Evolutionary conservation across 768 basidiomycete genomes (phyloP), one percentile per base, ranked within the genome.

Genomic region (Lentinula aciculospora): DNA sequence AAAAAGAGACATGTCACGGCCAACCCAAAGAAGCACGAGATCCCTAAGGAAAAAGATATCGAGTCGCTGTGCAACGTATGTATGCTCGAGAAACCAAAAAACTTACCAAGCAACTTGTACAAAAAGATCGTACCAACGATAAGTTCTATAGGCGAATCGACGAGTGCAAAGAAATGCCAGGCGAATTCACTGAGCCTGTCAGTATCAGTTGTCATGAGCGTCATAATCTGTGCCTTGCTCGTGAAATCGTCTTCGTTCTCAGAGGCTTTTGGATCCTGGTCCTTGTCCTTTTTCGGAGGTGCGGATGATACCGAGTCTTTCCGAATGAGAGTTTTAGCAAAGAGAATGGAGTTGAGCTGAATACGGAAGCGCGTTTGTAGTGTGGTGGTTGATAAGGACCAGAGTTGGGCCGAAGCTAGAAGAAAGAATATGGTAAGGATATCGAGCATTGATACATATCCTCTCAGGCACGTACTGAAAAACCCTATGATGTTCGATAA

Each of bases 121-220:
- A 95, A 70, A 70, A 94, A 85, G 60, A 84, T 63, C 1, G 86
- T 79, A 27, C 90, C 92, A 61, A 94, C 81, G 42, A 77, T 65
- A 60, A 94, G 81, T 68, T 92, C 91, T 54, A 92, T 84, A 0
- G 89, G 89, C 2, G 88, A 81, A 71, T 92, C 89, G 55, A 92
- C 76, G 37, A 92, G 78, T 1, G 86, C 75, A 66, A 89, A 92
- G 53, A 88, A 62, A 67, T 92, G 88, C 84, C 84, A 89, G 1
- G 84, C 72, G 65, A 95, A 91, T 51, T 95, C 91, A 68, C 87
- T 84, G 60, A 95, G 86, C 56, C 94, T 81, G 68, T 95, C 92
- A 28, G 94, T 92, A 63, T 97, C 94, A 4, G 92, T 94, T 5
- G 94, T 95, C 90, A 96, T 94, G 28, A 96, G 80, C 2, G 91